These are phyloP conservation scores for Zygoascus flipseniorum DNA, from an alignment of 805 yeast genomes.

Conservation along the genomic window DNA sequence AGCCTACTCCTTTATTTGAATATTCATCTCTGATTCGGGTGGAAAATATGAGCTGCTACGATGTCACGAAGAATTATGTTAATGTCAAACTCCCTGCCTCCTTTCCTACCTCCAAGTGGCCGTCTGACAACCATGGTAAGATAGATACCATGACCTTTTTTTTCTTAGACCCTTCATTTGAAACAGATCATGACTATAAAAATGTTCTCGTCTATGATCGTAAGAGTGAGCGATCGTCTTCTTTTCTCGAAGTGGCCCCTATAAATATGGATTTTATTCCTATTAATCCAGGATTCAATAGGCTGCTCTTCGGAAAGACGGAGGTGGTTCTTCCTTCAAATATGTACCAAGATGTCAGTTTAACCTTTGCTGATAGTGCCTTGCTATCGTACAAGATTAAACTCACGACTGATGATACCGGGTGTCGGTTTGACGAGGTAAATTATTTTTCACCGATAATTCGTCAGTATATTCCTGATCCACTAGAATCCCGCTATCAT, in stretches of 20 bases:
- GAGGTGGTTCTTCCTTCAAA: not conserved
- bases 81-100: slow-evolving; percentile 3
- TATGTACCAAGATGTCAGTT: not conserved
- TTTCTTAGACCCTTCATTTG: not conserved
- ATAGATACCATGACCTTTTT: not conserved
- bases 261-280: not conserved
- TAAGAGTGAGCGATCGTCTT: not conserved
- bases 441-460: slow-evolving; percentile 7
- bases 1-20: not conserved
- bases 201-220: not conserved
- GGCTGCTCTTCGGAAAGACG: not conserved
- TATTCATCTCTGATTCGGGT: not conserved
- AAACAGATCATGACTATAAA: not conserved
- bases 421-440: slow-evolving; percentile 1
- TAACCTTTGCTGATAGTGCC: not conserved
- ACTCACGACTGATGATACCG: not conserved
- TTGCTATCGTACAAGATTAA: not conserved
- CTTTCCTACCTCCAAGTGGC: not conserved
- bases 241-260: not conserved
- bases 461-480: slow-evolving; percentile 12
- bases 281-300: not conserved
- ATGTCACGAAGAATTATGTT: not conserved
- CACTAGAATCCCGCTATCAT: slow-evolving; percentile 14
- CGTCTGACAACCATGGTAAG: slow-evolving; percentile 2
- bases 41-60: not conserved